Percentiles rank a stretch among this genome's conserved stretches.
Evolutionary conservation across 306 rosid genomes (phyloP).

Genomic region (Sphenostylis stenocarpa): DNA sequence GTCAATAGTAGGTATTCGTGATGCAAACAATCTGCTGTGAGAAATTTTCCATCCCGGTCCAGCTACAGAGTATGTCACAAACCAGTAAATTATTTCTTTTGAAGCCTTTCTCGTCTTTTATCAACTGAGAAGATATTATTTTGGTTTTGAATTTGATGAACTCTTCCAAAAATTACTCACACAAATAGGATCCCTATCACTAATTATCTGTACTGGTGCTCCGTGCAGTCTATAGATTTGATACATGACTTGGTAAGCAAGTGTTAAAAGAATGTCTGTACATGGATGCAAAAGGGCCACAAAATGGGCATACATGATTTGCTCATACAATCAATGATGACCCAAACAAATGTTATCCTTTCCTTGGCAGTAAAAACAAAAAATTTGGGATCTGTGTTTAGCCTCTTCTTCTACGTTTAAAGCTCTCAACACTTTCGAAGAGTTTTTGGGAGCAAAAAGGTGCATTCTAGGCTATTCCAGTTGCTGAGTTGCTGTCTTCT

Average conservation of each 20-base stretch:
- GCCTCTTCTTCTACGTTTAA: background rate
- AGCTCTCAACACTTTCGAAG: background rate
- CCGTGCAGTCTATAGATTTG: background rate
- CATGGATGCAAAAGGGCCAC: background rate
- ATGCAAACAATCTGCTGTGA: background rate
- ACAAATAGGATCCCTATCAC: background rate
- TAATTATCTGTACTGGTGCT: background rate
- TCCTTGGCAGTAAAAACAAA: background rate
- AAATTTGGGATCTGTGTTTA: background rate
- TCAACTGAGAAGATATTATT: background rate
- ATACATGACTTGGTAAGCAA: background rate
- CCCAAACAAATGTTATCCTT: background rate
- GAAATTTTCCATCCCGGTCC: background rate
- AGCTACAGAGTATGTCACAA: background rate
- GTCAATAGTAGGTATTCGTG: background rate
- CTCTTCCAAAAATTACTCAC: background rate
- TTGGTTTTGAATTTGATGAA: background rate
- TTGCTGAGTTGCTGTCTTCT: background rate
- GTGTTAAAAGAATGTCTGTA: background rate
- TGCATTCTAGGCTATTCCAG: background rate
- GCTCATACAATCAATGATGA: background rate
- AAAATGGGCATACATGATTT: background rate
- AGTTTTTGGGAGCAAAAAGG: too few species aligned
- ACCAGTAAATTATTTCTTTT: background rate
- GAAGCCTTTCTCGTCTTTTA: background rate